A percentile compares a stretch with the other conserved stretches of the same genome.
Evolutionary conservation across 73 alveolate genomes (phyloP).

Genomic region (Diophrys appendiculata): DNA sequence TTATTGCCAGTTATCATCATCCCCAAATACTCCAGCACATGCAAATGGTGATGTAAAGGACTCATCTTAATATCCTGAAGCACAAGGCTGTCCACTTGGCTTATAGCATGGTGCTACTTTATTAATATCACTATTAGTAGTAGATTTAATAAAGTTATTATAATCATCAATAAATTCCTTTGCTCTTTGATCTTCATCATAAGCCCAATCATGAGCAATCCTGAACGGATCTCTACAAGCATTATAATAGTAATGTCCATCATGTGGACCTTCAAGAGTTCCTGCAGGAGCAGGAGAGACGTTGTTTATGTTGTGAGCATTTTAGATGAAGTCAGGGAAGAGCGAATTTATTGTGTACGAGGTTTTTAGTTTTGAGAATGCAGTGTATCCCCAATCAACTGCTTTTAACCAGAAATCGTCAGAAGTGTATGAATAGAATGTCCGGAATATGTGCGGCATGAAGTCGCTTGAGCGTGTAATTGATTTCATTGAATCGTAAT

Average conservation of each 20-base stretch:
- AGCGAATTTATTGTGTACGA: not conserved
- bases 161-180: too few species aligned
- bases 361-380: not conserved
- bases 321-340: not conserved
- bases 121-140: too few species aligned
- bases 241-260: not conserved
- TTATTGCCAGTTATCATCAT: too few species aligned
- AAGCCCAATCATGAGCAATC: too few species aligned
- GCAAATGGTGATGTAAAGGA: too few species aligned
- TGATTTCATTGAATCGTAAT: not conserved
- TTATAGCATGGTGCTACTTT: too few species aligned
- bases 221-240: too few species aligned
- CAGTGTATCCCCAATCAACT: not conserved
- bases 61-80: too few species aligned
- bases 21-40: too few species aligned
- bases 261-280: not conserved
- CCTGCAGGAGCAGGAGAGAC: not conserved
- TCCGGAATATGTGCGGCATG: not conserved
- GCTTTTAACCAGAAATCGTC: not conserved
- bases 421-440: not conserved
- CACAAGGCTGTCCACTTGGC: too few species aligned
- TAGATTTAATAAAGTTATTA: too few species aligned
- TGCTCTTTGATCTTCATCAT: too few species aligned
- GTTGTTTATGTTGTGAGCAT: not conserved
- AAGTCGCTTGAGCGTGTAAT: not conserved